phyloP scores from a whole-genome alignment of 2,329 filamentous ascomycete genomes.

The Bimuria novae-zelandiae region DNA sequence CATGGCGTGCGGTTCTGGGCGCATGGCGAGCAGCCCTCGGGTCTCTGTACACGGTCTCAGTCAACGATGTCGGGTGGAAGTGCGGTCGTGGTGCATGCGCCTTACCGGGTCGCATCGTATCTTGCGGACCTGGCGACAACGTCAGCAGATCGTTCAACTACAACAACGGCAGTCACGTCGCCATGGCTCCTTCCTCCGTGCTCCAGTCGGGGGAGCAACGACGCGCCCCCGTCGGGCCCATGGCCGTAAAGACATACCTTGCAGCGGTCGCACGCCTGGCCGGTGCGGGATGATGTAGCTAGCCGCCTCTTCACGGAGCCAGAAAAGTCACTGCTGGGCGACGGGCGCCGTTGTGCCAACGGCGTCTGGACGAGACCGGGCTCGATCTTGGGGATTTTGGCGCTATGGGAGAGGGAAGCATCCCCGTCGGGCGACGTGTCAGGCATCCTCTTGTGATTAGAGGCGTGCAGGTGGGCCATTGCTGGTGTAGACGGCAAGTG shows the following conservation, averaged over 20 bases:
- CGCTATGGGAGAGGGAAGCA: constrained; percentile 10
- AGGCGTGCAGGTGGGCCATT: constrained; percentile 1
- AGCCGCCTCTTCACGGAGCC: constrained; percentile 56
- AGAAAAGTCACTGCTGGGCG: constrained; percentile 39
- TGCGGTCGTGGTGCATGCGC: neutral
- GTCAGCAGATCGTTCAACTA: constrained; percentile 14
- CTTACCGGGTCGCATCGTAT: constrained; percentile 76
- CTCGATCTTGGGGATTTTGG: constrained; percentile 44
- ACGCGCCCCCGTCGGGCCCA: neutral
- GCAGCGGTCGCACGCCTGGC: constrained; percentile 87
- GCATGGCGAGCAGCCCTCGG: constrained; percentile 83
- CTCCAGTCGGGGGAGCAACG: neutral
- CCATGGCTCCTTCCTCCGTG: too few species aligned
- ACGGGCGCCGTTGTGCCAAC: constrained; percentile 7
- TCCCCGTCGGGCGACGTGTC: constrained; percentile 17
- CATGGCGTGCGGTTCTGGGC: constrained; percentile 76
- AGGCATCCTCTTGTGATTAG: constrained; percentile 2
- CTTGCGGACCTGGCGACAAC: constrained; percentile 68
- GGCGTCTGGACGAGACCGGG: constrained; percentile 25
- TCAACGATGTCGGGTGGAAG: neutral
- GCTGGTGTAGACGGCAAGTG: constrained; percentile 3
- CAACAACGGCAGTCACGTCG: neutral
- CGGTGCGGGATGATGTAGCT: constrained; percentile 65
- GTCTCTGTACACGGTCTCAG: constrained; percentile 47
- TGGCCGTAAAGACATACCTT: constrained; percentile 61